A percentile compares a stretch with the other conserved stretches of the same genome.
These are phyloP conservation scores for Daldinia vernicosa DNA, from an alignment of 495 filamentous ascomycete genomes.

Conservation along the genomic window DNA sequence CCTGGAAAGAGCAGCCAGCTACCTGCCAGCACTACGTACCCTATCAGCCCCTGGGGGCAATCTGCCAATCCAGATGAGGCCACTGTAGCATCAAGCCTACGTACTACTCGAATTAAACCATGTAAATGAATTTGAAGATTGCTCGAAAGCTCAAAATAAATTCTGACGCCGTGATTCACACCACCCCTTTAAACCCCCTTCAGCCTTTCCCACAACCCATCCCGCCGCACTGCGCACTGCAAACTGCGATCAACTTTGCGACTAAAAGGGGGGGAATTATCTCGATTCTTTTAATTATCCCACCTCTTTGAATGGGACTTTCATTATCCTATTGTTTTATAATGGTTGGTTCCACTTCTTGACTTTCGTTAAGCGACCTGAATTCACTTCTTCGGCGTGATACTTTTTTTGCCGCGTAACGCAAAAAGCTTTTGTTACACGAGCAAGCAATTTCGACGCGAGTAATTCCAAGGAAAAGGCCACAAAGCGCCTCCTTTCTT, in stretches of 20 bases:
- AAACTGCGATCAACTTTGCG: conserved; percentile 10
- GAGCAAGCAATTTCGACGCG: conserved; percentile 3
- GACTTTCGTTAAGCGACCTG: conserved; percentile 57
- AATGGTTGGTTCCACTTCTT: conserved; percentile 55
- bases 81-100: conserved; percentile 47
- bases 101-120: conserved; percentile 36
- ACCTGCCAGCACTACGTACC: no score
- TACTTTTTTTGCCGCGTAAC: conserved; percentile 31
- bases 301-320: conserved; percentile 45
- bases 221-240: conserved; percentile 12
- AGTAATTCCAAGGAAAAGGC: conserved; percentile 24
- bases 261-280: conserved; percentile 32
- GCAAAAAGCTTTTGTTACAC: conserved; percentile 18
- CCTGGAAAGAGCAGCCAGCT: background rate
- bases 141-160: conserved; percentile 38
- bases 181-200: conserved; percentile 19
- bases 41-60: conserved; percentile 36
- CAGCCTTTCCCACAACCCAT: conserved; percentile 21
- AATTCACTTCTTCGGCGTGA: conserved; percentile 27
- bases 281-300: conserved; percentile 20
- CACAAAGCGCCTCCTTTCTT: conserved; percentile 37
- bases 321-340: conserved; percentile 48
- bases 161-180: conserved; percentile 36
- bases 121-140: conserved; percentile 18
- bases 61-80: conserved; percentile 46